A percentile compares a stretch with the other conserved stretches of the same genome.
These are phyloP conservation scores for Leucosporidium yakuticum DNA, from an alignment of 768 basidiomycete genomes.

Conservation along the genomic window DNA sequence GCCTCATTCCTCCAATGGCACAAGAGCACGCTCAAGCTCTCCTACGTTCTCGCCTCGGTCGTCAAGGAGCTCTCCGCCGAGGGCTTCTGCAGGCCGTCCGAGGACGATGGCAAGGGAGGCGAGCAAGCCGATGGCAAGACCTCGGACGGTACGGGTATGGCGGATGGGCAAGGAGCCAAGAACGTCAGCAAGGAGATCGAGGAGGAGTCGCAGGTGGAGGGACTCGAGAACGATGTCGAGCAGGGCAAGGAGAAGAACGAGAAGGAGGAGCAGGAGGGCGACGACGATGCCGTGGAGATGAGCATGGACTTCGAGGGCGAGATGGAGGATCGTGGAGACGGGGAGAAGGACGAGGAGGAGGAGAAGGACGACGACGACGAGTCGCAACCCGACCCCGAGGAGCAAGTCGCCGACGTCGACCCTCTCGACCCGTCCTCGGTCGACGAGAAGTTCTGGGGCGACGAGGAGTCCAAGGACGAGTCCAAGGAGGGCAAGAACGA, in stretches of 20 bases:
- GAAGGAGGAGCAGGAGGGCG: conserved; percentile 47
- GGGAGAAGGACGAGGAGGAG: conserved; percentile 46
- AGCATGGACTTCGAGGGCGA: conserved; percentile 79
- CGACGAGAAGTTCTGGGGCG: conserved; percentile 97
- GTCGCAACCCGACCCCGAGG: conserved; percentile 63
- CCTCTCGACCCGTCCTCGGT: conserved; percentile 72
- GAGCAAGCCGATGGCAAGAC: conserved; percentile 48
- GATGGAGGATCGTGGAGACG: conserved; percentile 68
- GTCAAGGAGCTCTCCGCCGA: conserved; percentile 67
- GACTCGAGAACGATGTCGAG: conserved; percentile 58
- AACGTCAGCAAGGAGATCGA: conserved; percentile 92
- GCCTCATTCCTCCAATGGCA: conserved; percentile 58
- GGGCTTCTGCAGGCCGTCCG: conserved; percentile 83
- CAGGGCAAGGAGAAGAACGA: conserved; percentile 47
- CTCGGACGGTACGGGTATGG: conserved; percentile 75
- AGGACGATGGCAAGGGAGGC: conserved; percentile 49
- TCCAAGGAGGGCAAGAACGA: conserved; percentile 32
- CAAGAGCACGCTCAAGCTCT: conserved; percentile 74
- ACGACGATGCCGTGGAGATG: conserved; percentile 73
- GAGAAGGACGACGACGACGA: conserved; percentile 47
- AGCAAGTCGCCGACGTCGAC: conserved; percentile 76
- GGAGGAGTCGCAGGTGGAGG: conserved; percentile 94
- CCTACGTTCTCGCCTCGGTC: conserved; percentile 67
- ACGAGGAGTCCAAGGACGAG: conserved; percentile 50
- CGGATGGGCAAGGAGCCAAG: conserved; percentile 74